phyloP scores from a whole-genome alignment of 257 asterid species.

The Rhazya stricta region DNA sequence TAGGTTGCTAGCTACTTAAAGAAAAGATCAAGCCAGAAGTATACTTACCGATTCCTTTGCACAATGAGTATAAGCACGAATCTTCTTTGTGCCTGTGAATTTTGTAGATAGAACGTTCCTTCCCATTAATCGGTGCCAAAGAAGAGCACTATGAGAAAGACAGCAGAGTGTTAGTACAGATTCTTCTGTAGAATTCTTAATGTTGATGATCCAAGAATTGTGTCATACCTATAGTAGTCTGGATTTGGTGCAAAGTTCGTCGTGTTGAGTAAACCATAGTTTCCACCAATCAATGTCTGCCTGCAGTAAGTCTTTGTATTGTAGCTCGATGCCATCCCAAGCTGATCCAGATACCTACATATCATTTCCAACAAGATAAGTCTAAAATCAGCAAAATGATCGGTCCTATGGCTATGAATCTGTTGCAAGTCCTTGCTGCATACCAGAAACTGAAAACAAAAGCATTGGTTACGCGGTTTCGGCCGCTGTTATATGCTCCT shows the following conservation, averaged over 20 bases:
- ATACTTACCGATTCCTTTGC: conserved; percentile 67
- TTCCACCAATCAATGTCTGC: conserved; percentile 75
- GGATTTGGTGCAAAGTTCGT: conserved; percentile 74
- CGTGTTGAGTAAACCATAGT: conserved; percentile 76
- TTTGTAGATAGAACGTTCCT: conserved; percentile 43
- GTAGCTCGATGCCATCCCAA: conserved; percentile 56
- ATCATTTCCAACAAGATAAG: neutral
- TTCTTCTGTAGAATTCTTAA: neutral
- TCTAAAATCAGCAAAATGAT: neutral
- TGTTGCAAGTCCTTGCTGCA: neutral
- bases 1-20: neutral
- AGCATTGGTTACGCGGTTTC: conserved; percentile 59
- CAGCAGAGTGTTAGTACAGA: neutral
- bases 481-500: conserved; percentile 75
- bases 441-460: conserved; percentile 78
- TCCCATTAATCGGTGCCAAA: conserved; percentile 91
- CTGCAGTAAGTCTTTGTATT: conserved; percentile 76
- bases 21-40: neutral
- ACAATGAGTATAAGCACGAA: conserved; percentile 82
- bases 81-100: conserved; percentile 42
- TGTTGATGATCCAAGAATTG: neutral
- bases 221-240: conserved; percentile 76
- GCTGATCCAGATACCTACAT: conserved; percentile 78
- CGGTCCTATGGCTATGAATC: neutral
- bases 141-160: conserved; percentile 57